Base-by-base conservation (phyloP, 306 rosid species). In the Lathyrus tuberosus region DNA sequence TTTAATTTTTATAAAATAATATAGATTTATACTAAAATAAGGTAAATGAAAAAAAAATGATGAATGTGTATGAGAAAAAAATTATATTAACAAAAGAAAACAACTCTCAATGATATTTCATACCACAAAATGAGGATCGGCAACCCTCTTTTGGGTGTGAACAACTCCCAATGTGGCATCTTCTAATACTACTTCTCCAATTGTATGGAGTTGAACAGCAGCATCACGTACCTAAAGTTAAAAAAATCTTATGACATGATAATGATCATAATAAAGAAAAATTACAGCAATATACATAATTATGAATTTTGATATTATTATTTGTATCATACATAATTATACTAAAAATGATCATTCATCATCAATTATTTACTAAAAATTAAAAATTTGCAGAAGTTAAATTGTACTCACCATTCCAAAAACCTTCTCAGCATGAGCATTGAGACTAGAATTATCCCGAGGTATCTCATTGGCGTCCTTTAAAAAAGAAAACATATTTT, bases 401-500 rank as follows among this genome's bases (percentile, higher is more conserved):
- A 30, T 30, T 41, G 14, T 41, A 41, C 46, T 69, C 12, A 79
- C 83, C 76, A 79, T 10, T 56, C 46, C 70, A 20, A 79, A 74
- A 64, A 79, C 63, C 41, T 69, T 79, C 22, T n/a, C 61, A 40
- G 77, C 70, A 47, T 74, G 80, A 1, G 42, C 74, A 8, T 76
- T 28, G 2, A 74, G 60, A 10, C 30, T 28, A 41, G 70, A 73
- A 48, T 65, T 80, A 15, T 20, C 35, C 6, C 38, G 16, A 0
- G 77, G 70, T 57, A 75, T 17, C 60, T 31, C 84, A 48, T 40
- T 42, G 0, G 73, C 52, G 10, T 54, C 71, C 28, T 40, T 65
- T 8, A 80, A 31, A 70, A 80, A 80, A 0, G 84, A 79, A 42
- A 80, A 80, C 66, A 75, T 17, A 38, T 5, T 22, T 59, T 64